These are phyloP conservation scores for Pseudopediastrum boryanum DNA, from an alignment of 139 green algal genomes.

Conservation along the genomic window DNA sequence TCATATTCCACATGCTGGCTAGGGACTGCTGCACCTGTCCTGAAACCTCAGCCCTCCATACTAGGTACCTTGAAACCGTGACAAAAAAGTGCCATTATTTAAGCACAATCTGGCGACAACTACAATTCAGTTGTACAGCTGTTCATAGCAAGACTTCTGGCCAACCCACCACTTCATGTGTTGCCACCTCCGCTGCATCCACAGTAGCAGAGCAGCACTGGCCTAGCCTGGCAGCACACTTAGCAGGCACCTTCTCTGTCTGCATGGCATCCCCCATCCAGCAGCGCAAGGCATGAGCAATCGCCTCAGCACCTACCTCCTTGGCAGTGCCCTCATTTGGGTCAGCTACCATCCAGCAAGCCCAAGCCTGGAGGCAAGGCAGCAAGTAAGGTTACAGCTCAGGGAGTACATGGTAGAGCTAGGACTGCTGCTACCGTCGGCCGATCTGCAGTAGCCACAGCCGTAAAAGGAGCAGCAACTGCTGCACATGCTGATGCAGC, in stretches of 20 bases:
- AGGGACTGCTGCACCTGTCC: background rate
- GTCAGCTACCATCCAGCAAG: slow-evolving; percentile 31
- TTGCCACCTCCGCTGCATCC: slow-evolving; percentile 11
- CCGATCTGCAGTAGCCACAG: no score
- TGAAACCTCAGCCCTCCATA: no score
- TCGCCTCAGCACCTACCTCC: background rate
- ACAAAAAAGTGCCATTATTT: no score
- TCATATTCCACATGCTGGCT: no score
- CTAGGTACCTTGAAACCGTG: no score
- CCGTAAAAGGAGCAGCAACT: no score
- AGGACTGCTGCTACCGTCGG: no score
- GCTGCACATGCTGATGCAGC: no score
- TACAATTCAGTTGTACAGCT: no score
- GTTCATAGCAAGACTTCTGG: slow-evolving; percentile 1
- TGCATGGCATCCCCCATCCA: slow-evolving; percentile 46
- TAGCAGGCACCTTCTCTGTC: slow-evolving; percentile 30
- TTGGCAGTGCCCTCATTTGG: background rate
- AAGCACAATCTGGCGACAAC: no score
- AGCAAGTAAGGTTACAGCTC: no score
- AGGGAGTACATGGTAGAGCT: no score
- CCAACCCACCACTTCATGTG: background rate
- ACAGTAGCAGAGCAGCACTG: slow-evolving; percentile 59
- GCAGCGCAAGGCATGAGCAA: slow-evolving; percentile 29
- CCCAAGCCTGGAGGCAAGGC: background rate
- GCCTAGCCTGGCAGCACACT: slow-evolving; percentile 55